phyloP scores from a whole-genome alignment of 495 filamentous ascomycete species.

The Penicillium diatomitis region DNA sequence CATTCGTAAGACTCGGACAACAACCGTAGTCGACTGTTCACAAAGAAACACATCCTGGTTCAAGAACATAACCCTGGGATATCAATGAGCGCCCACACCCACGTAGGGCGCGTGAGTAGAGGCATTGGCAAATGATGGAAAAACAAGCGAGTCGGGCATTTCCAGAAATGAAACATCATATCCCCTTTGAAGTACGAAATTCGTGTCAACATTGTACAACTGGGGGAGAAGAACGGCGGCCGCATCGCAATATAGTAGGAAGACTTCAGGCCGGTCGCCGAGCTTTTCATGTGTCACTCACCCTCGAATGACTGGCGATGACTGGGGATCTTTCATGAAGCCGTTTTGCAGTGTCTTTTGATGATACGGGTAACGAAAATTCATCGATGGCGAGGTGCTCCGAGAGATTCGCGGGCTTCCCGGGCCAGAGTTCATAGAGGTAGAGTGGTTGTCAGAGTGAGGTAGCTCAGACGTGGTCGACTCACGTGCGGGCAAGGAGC shows the following conservation, averaged over 20 bases:
- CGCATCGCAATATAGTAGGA: constrained; percentile 5
- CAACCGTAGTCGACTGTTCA: background rate
- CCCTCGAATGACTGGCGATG: constrained; percentile 39
- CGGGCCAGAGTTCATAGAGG: constrained; percentile 10
- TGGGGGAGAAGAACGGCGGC: background rate
- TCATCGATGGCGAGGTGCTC: constrained; percentile 25
- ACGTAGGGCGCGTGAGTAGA: constrained; percentile 10
- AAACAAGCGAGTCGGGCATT: constrained; percentile 11
- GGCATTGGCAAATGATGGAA: constrained; percentile 4
- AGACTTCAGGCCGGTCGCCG: constrained; percentile 7
- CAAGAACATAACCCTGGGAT: background rate
- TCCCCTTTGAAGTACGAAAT: constrained; percentile 10
- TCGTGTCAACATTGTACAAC: constrained; percentile 11
- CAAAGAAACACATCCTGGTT: too few relatives aligned
- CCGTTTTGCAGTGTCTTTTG: constrained; percentile 26
- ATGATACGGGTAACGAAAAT: constrained; percentile 33
- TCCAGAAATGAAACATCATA: constrained; percentile 10
- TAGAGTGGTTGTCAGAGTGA: constrained; percentile 7
- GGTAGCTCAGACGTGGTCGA: constrained; percentile 4
- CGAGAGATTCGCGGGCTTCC: constrained; percentile 20
- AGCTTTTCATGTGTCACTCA: constrained; percentile 17
- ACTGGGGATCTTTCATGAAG: constrained; percentile 36
- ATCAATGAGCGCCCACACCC: constrained; percentile 12
- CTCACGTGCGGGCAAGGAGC: constrained; percentile 16
- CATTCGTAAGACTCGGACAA: background rate